Conservation (phyloP, 106 monocot species). For the Phalaenopsis aphrodite region DNA sequence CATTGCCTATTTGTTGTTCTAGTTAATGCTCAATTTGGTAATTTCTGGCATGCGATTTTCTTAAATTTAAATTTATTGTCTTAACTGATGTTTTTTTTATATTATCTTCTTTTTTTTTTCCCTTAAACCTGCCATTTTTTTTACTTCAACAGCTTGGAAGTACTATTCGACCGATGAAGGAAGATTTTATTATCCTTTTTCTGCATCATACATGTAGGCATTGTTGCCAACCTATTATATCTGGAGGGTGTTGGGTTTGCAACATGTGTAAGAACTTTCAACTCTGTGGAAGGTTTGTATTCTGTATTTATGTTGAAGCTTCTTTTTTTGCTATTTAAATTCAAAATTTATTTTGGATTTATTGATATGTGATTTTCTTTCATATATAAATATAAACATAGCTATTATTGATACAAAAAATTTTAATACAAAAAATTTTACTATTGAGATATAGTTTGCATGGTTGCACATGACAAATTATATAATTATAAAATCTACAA, state of each 20-base stretch:
- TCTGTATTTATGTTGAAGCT: not conserved
- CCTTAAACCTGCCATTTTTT: not conserved
- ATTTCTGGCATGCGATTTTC: not conserved
- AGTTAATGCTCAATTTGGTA: not conserved
- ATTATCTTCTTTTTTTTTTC: not conserved
- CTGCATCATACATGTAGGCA: constrained; percentile 60
- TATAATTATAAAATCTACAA: too few relatives aligned
- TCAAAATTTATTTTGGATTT: too few relatives aligned
- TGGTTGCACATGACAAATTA: too few relatives aligned
- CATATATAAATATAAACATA: too few relatives aligned
- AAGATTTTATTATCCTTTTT: constrained; percentile 76
- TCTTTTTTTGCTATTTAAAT: not conserved
- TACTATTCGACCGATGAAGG: constrained; percentile 61
- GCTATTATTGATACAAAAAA: too few relatives aligned
- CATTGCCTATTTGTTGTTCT: not conserved
- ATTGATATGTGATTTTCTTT: too few relatives aligned
- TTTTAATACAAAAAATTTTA: too few relatives aligned
- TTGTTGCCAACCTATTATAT: constrained; percentile 56
- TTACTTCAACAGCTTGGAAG: constrained; percentile 63
- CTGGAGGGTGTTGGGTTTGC: constrained; percentile 64
- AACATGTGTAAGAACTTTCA: constrained; percentile 64
- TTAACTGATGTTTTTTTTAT: not conserved
- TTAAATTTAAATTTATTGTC: not conserved
- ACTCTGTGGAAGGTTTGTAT: constrained; percentile 34
- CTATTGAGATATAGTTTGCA: too few relatives aligned